A percentile compares a stretch with the other conserved stretches of the same genome.
These are phyloP conservation scores for Penicillium italicum DNA, from an alignment of 2,329 filamentous ascomycete genomes.

Conservation along the genomic window DNA sequence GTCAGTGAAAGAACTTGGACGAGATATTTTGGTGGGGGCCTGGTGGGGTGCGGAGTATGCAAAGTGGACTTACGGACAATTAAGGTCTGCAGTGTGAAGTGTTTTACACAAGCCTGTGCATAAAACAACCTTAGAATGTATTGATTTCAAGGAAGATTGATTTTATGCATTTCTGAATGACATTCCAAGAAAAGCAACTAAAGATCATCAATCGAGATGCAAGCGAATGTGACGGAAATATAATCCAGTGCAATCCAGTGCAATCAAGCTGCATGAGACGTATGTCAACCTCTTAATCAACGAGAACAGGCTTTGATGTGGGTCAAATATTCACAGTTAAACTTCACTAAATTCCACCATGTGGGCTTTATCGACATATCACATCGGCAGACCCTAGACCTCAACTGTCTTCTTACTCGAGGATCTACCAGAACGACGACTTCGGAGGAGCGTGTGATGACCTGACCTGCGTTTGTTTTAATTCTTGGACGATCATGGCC, in stretches of 20 bases:
- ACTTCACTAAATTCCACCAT: neutral
- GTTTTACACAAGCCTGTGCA: neutral
- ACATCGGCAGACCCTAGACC: neutral
- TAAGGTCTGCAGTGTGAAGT: neutral
- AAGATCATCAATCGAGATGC: neutral
- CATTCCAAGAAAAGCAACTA: neutral
- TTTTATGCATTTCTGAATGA: neutral
- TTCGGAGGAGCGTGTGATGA: neutral
- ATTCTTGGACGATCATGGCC: slow-evolving; percentile 9
- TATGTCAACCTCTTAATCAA: neutral
- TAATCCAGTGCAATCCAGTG: neutral
- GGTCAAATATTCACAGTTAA: neutral
- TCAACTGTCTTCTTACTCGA: neutral
- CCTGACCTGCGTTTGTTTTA: neutral
- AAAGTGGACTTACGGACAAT: too few relatives aligned
- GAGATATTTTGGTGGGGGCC: neutral
- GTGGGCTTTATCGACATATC: neutral
- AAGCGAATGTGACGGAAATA: too few relatives aligned
- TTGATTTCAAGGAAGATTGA: neutral
- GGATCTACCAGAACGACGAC: neutral
- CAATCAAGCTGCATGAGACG: neutral
- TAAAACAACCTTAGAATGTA: neutral
- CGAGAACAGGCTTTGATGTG: neutral
- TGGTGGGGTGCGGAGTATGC: too few relatives aligned
- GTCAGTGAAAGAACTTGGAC: neutral